Base-by-base conservation (phyloP, 352 stramenopile species). In the Phytophthora pseudosyringae region DNA sequence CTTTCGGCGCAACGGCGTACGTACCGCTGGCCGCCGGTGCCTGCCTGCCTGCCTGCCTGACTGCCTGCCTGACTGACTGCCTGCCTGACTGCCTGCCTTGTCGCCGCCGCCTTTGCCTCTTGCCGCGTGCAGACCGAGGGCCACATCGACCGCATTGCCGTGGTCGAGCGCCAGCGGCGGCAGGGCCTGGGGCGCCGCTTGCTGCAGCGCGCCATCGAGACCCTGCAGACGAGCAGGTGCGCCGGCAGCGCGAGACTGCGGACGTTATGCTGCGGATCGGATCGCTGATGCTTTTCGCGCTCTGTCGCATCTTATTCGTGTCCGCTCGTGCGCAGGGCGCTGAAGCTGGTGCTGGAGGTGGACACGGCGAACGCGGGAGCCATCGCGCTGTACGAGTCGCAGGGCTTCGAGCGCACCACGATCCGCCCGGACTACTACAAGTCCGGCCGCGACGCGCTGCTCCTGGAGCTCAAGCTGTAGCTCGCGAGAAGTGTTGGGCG, bases 121-220 rank as follows among this genome's bases (percentile, higher is more conserved):
- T 36, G 33, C 7, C 53, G 15, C 35, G 5, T 45, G 11, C 51
- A 86, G 78, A 41, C 59, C 11, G 65, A 67, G 10, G 73, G 75
- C 3, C 67, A 77, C 54, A 68, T 87, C 32, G 75, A 83, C 57
- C 81, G 81, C 41, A 60, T 87, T 21, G 75, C 78, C 5, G 73
- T 87, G 31, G 68, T 69, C 15, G 62, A 78, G 55, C 35, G 64
- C 48, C 49, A 44, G 2, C 57, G 70, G 31, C 73, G 76, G 10
- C 62, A 66, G 21, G 73, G 73, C 12, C 15, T 88, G 26, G 78
- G 67, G 3, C 68, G 73, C 10, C 35, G 15, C 9, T 54, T 88
- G 31, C 33, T 88, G 38, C 71, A 73, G 15, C 25, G 18, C 31
- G 73, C 78, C 10, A 69, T 88, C 43, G 47, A 45, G 4, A 59